Evolutionary conservation across 140 eudicot species (phyloP).

Genomic region (Erigeron philadelphicus): DNA sequence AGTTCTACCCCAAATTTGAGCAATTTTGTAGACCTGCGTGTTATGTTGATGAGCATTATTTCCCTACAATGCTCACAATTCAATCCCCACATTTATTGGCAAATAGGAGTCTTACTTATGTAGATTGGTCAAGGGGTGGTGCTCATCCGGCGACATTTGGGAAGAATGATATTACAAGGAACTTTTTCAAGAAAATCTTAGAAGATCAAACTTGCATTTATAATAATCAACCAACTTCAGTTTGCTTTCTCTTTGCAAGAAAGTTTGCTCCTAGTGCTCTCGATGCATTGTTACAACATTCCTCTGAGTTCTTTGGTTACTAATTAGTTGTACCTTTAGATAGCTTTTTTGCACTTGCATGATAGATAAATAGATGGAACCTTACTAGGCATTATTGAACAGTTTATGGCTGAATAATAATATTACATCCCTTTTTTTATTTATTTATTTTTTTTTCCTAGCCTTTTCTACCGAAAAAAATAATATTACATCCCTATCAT

Average conservation of each 20-base stretch:
- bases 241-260: constrained; percentile 76
- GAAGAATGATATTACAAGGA: constrained; percentile 38
- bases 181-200: constrained; percentile 42
- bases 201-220: constrained; percentile 39
- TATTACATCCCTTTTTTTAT: too few species aligned
- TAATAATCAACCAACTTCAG: constrained; percentile 50
- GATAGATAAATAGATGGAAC: constrained; percentile 17
- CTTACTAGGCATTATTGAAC: constrained; percentile 14
- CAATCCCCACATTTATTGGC: constrained; percentile 54
- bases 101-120: constrained; percentile 65
- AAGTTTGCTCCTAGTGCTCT: constrained; percentile 77
- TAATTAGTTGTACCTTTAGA: constrained; percentile 18
- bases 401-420: constrained; percentile 30
- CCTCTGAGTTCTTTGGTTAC: constrained; percentile 51
- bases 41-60: constrained; percentile 75
- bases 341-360: neutral
- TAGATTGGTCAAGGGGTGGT: constrained; percentile 82
- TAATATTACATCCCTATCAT: constrained; percentile 18
- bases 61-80: constrained; percentile 65
- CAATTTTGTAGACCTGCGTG: constrained; percentile 64
- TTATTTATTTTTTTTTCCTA: too few species aligned
- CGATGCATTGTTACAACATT: constrained; percentile 43
- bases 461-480: too few species aligned
- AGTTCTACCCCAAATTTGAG: constrained; percentile 61
- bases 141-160: constrained; percentile 88